A percentile compares a stretch with the other conserved stretches of the same genome.
Evolutionary conservation across 768 basidiomycete genomes (phyloP).

Genomic region (Tulasnella sp.): DNA sequence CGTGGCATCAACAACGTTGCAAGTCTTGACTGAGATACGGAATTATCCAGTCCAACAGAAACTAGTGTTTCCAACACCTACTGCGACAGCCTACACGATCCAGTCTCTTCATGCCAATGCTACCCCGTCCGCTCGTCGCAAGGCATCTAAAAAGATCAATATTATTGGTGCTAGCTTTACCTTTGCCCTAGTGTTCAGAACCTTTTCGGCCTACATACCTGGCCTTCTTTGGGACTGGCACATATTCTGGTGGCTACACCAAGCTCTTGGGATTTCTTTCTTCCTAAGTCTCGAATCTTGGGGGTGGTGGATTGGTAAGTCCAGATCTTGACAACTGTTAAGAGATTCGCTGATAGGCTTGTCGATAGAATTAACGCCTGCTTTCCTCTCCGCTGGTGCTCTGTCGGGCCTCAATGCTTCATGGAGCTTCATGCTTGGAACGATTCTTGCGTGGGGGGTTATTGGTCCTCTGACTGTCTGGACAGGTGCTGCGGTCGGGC

Average conservation of each 20-base stretch:
- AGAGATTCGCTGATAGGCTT: neutral
- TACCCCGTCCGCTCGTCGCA: constrained; percentile 31
- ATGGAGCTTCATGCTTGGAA: constrained; percentile 7
- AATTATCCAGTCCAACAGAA: constrained; percentile 29
- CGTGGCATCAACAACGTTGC: neutral
- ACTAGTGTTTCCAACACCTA: constrained; percentile 50
- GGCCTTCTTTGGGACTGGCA: constrained; percentile 32
- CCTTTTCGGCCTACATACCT: constrained; percentile 45
- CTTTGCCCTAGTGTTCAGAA: constrained; percentile 39
- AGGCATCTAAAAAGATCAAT: constrained; percentile 45
- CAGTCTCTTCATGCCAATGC: constrained; percentile 45
- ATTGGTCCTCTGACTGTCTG: constrained; percentile 6
- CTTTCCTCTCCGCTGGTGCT: constrained; percentile 1
- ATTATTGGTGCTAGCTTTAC: constrained; percentile 38
- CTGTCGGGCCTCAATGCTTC: constrained; percentile 12
- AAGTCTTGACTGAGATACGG: neutral
- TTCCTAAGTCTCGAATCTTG: neutral
- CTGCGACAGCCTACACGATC: constrained; percentile 56
- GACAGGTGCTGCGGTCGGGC: neutral
- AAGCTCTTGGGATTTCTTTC: neutral
- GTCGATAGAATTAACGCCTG: constrained; percentile 6
- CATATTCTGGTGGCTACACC: constrained; percentile 8
- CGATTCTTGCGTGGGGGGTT: constrained; percentile 10
- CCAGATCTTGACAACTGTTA: neutral
- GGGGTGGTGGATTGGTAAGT: constrained; percentile 13